Base-by-base conservation (phyloP, 1,284 basidiomycete genomes). In the Sporisorium exsertum region DNA sequence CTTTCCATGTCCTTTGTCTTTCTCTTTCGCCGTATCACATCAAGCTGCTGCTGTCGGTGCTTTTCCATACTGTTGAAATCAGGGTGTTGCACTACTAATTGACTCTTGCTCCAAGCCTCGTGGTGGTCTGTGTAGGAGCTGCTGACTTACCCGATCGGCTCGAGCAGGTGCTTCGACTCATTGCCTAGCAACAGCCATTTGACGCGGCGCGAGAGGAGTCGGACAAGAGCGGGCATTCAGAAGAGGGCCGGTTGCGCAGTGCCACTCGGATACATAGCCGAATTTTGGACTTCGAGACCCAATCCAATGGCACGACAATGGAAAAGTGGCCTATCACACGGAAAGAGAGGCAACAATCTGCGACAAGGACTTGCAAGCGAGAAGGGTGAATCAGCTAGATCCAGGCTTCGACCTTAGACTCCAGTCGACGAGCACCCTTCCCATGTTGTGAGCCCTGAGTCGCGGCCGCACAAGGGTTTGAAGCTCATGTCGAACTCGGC, bases 361-460 rank as follows among this genome's bases (percentile, higher is more conserved):
- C 37, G 37, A 16, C 3, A 40, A 40, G 37, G 37, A 40, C 13
- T 35, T 7, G 33, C 33, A 15, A 35, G 6, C 13, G 9, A 35
- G 9, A 35, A 49, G 29, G 13, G 18, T 50, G 49, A 50, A 50
- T 50, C 49, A 50, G 49, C 49, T 1, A 50, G 49, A 50, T 50
- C n/a, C 4, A 50, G 29, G 27, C 49, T 27, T 7, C 27, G 26
- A 49, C 47, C 47, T n/a, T 46, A n/a, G n/a, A n/a, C n/a, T n/a
- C n/a, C n/a, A n/a, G n/a, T n/a, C n/a, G n/a, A n/a, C n/a, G n/a
- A n/a, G n/a, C n/a, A n/a, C n/a, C n/a, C n/a, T n/a, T n/a, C n/a
- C n/a, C n/a, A n/a, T n/a, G n/a, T n/a, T n/a, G n/a, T n/a, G n/a
- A n/a, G n/a, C 29, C 29, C 5, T 5, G 29, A 32, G 29, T 32